phyloP scores from a whole-genome alignment of 2,329 filamentous ascomycete species.

The Colletotrichum salicis region DNA sequence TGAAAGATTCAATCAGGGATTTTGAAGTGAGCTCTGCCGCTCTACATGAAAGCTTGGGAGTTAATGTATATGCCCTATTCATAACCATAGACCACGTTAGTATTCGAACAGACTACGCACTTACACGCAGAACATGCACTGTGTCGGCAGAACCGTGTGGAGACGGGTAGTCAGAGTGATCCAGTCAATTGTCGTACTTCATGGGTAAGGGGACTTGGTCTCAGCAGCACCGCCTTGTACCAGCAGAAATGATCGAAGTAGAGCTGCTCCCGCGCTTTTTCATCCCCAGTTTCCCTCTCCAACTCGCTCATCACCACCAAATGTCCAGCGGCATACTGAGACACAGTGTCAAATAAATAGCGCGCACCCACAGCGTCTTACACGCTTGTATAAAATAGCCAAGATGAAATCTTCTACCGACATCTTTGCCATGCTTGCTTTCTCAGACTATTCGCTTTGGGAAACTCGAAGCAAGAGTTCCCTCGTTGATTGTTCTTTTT shows the following conservation, averaged over 20 bases:
- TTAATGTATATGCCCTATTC: no score
- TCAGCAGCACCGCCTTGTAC: background rate
- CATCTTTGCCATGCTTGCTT: background rate
- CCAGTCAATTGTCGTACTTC: background rate
- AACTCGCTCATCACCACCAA: background rate
- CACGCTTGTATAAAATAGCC: background rate
- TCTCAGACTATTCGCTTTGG: background rate
- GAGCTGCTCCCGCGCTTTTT: background rate
- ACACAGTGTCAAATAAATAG: background rate
- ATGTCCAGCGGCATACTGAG: background rate
- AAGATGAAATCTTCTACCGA: background rate
- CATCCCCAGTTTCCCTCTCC: background rate
- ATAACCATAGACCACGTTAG: no score
- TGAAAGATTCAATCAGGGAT: no score
- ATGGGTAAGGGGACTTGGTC: background rate
- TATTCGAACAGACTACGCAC: no score
- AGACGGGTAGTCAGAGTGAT: background rate
- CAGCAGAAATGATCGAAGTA: conserved; percentile 4
- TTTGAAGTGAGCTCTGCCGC: no score
- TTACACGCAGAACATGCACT: background rate
- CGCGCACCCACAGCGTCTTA: conserved; percentile 8
- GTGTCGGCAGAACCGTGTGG: background rate
- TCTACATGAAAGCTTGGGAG: no score
- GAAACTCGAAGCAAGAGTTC: background rate
- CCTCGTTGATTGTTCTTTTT: background rate